These are phyloP conservation scores for Sherardia arvensis DNA, from an alignment of 257 asterid genomes.

Conservation along the genomic window DNA sequence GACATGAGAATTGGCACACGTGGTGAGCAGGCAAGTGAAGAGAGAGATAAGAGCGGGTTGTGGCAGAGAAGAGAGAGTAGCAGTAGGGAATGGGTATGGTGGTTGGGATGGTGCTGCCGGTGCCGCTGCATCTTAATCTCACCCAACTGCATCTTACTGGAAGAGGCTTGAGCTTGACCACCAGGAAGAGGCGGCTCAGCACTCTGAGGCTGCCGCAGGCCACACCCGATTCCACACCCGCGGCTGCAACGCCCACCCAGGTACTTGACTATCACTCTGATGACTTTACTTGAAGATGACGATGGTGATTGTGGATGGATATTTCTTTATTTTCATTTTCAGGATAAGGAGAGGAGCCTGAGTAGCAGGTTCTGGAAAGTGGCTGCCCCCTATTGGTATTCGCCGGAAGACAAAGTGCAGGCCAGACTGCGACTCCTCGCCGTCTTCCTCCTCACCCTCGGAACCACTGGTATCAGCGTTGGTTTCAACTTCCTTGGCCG, in stretches of 20 bases:
- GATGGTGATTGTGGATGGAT: not conserved
- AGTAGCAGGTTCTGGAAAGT: constrained; percentile 67
- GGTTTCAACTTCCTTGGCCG: constrained; percentile 88
- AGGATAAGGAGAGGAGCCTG: constrained; percentile 25
- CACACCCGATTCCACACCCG: not conserved
- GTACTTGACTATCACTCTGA: not conserved
- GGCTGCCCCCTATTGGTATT: constrained; percentile 89
- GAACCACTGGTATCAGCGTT: constrained; percentile 86
- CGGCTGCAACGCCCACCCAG: not conserved
- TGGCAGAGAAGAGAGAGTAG: too few species aligned
- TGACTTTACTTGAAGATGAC: not conserved
- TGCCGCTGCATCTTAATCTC: not conserved
- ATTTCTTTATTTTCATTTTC: too few species aligned
- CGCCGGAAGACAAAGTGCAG: constrained; percentile 64
- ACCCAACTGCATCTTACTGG: too few species aligned
- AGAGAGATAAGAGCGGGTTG: too few species aligned
- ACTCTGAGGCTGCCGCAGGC: not conserved
- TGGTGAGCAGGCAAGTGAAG: too few species aligned
- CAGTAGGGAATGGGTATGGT: not conserved
- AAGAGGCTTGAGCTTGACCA: not conserved
- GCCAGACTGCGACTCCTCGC: constrained; percentile 68
- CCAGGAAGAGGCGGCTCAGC: not conserved
- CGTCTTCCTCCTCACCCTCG: constrained; percentile 86
- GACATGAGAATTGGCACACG: too few species aligned
- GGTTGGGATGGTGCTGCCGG: not conserved